Evolutionary conservation across 805 yeast species (phyloP).

Genomic region (Metschnikowia koreensis): DNA sequence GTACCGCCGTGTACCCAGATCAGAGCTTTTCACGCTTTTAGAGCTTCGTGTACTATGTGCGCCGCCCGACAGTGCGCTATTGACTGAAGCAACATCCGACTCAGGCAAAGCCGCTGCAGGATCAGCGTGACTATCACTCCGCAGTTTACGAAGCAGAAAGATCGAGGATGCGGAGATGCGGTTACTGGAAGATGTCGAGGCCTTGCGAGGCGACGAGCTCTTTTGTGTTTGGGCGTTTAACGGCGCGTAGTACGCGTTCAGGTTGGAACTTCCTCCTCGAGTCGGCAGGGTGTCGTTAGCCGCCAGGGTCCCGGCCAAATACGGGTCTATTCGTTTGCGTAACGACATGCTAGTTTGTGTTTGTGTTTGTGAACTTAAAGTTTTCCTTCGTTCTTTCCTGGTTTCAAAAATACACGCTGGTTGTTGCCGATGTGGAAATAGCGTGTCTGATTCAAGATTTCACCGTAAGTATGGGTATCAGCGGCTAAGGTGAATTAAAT

Average conservation of each 20-base stretch:
- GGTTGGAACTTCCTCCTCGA: not conserved
- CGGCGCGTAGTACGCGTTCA: slow-evolving; percentile 10
- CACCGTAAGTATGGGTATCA: no score
- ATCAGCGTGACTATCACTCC: not conserved
- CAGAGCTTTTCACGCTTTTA: not conserved
- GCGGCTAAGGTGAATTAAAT: no score
- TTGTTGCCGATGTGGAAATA: no score
- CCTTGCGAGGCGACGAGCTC: slow-evolving; percentile 25
- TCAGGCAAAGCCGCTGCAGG: not conserved
- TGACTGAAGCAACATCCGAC: slow-evolving; percentile 34
- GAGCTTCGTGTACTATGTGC: not conserved
- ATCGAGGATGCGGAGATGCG: slow-evolving; percentile 36
- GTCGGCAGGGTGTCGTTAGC: not conserved
- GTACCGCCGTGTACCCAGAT: slow-evolving; percentile 9
- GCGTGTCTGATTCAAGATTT: no score
- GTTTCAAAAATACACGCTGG: no score
- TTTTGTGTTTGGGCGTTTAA: slow-evolving; percentile 23
- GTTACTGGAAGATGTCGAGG: slow-evolving; percentile 9
- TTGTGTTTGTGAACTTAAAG: not conserved
- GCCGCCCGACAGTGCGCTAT: slow-evolving; percentile 10
- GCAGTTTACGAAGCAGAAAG: slow-evolving; percentile 34
- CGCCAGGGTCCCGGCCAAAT: slow-evolving; percentile 13
- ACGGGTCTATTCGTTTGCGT: slow-evolving; percentile 24
- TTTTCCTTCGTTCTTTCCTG: no score
- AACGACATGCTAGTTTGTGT: slow-evolving; percentile 14